Base-by-base conservation (phyloP, 208 protist genomes). In the Tritrichomonas foetus region DNA sequence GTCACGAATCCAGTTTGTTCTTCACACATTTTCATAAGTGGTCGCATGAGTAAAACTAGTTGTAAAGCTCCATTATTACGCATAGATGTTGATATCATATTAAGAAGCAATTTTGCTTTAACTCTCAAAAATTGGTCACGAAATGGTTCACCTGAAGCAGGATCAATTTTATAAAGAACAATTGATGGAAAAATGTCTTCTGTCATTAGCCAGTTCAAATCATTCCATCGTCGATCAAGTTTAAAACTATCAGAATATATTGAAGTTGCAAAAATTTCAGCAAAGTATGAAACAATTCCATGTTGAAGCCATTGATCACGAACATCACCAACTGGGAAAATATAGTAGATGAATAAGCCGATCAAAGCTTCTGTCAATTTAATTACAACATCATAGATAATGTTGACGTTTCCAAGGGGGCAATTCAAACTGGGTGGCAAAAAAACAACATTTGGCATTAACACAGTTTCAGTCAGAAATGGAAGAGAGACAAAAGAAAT, bases 161-260 rank as follows among this genome's bases (percentile, higher is more conserved):
- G 78, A 89, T 89, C 78, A 53, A 61, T 39, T 20, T 0, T 36
- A 20, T 0, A 9, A 8, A 89, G 16, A 39, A 89, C 78, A 61
- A 89, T 49, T 20, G 78, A 89, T 20, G 78, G 78, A 22, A 53
- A 47, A 20, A 89, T 61, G 39, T 89, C 78, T 61, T 89, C 78
- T 8, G 47, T 36, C 25, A 47, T 49, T 5, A 89, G 47, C 9
- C 44, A 89, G 16, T 89, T 89, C 14, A 89, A 47, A 9, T 89
- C 78, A 57, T 89, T 89, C 78, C 78, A 89, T 1, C 47, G 41
- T 3, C 78, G 0, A 1, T 89, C 78, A 8, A 89, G 13, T 55
- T 16, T 0, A 57, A 89, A 89, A 16, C 78, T 57, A 57, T 44
- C 25, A 22, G 44, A 53, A 36, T 57, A 89, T 0, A 44, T 2